A percentile compares a stretch with the other conserved stretches of the same genome.
These are phyloP conservation scores for Spirogloea muscicola DNA, from an alignment of 139 green algal genomes.

Conservation along the genomic window DNA sequence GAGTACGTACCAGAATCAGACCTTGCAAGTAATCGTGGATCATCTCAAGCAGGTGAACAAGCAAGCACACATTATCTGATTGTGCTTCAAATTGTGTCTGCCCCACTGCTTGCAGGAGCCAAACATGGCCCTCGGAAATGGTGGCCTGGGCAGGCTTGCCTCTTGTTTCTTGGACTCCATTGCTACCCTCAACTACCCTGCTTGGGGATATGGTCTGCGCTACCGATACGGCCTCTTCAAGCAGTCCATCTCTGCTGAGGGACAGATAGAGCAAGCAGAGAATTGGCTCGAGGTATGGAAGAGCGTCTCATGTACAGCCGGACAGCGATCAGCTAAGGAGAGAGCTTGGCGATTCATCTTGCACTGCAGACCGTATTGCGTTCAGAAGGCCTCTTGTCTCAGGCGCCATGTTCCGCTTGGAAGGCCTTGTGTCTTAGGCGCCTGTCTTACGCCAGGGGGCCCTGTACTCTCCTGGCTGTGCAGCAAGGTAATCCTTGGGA, in stretches of 20 bases:
- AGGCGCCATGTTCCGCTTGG: neutral
- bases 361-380: neutral
- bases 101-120: constrained; percentile 51
- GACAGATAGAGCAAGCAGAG: constrained; percentile 88
- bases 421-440: neutral
- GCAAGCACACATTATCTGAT: neutral
- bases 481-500: constrained; percentile 82
- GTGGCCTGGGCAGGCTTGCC: constrained; percentile 90
- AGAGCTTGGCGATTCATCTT: too few relatives aligned
- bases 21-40: too few relatives aligned
- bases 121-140: constrained; percentile 92
- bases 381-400: neutral
- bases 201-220: constrained; percentile 96
- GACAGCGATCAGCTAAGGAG: neutral
- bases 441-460: neutral
- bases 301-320: neutral
- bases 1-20: too few relatives aligned
- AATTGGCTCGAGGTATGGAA: constrained; percentile 79
- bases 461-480: neutral
- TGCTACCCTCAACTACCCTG: constrained; percentile 90
- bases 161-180: constrained; percentile 99
- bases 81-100: neutral
- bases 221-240: constrained; percentile 99
- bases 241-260: constrained; percentile 61
- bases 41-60: too few relatives aligned